Evolutionary conservation across 2,329 filamentous ascomycete genomes (phyloP), one percentile per base, ranked within the genome.

Genomic region (Fusarium pilosicola): DNA sequence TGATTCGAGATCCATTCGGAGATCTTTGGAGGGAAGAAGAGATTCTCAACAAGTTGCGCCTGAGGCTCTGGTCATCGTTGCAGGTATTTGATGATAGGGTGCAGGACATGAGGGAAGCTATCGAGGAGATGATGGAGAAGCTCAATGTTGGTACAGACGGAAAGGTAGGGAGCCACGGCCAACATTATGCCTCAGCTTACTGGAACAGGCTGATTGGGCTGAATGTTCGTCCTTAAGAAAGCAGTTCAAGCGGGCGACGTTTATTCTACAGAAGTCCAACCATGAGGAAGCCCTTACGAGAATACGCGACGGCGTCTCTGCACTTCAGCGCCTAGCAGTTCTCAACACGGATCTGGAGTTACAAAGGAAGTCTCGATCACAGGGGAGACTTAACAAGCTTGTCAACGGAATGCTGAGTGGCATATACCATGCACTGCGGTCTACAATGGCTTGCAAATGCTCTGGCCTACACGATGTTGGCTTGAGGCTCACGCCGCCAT

Each of bases 191-290:
- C 18, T 26, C 5, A 36, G 14, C 38, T 62, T 18, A 62, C 22
- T 11, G 10, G 3, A 34, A 4, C 15, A 60, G 61, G 4, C 9
- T 0, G n/a, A 20, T 0, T 32, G 15, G 34, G 1, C 22, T 0
- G 44, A 60, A 24, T 14, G 3, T 6, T 60, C 55, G 0, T 51
- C 55, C 4, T 12, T 64, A 20, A 64, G 3, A 1, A 52, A 46
- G n/a, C 34, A 54, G 3, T 36, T 62, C 13, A 62, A 48, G 9
- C 48, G 57, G 0, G 32, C 17, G 0, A 46, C 6, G 1, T 65
- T 65, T 2, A 48, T 65, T 1, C n/a, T 65, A 1, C 57, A 65
- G 0, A 62, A 54, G 34, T 62, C 62, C 0, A 65, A 62, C 2
- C 34, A 65, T 11, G 46, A 65, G 12, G 57, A 62, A 1, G 28